A percentile compares a stretch with the other conserved stretches of the same genome.
These are phyloP conservation scores for Rhodotorula taiwanensis DNA, from an alignment of 768 basidiomycete genomes.

Conservation along the genomic window DNA sequence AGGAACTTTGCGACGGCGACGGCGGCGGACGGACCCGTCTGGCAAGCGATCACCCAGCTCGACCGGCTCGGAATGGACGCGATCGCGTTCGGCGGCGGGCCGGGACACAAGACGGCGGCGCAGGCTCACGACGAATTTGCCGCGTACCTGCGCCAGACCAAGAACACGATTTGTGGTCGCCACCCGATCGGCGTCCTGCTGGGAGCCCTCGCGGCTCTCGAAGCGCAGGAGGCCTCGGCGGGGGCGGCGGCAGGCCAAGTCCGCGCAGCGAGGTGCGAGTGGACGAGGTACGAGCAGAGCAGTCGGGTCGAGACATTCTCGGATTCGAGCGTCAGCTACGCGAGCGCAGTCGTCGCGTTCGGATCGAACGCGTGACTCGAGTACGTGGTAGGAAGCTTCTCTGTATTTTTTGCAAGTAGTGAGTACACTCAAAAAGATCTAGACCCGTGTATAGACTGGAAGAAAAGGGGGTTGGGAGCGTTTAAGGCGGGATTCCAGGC, in stretches of 20 bases:
- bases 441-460: too few relatives aligned
- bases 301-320: conserved; percentile 59
- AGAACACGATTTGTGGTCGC: conserved; percentile 95
- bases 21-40: conserved; percentile 27
- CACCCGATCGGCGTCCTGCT: conserved; percentile 91
- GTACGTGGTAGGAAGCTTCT: too few relatives aligned
- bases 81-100: conserved; percentile 54
- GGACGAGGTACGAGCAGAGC: conserved; percentile 93
- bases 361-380: too few relatives aligned
- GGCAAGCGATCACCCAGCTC: conserved; percentile 24
- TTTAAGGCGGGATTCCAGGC: too few relatives aligned
- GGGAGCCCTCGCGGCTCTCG: conserved; percentile 60
- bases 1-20: conserved; percentile 14
- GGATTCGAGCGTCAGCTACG: conserved; percentile 94
- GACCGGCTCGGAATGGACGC: conserved; percentile 39
- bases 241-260: too few relatives aligned
- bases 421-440: too few relatives aligned
- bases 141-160: conserved; percentile 61
- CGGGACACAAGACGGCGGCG: conserved; percentile 42
- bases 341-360: conserved; percentile 62
- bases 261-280: conserved; percentile 59
- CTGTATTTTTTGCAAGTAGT: too few relatives aligned
- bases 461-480: too few relatives aligned
- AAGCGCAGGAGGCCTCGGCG: conserved; percentile 49
- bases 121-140: conserved; percentile 58